Evolutionary conservation across 169 alveolate species (phyloP).

Genomic region (Toxoplasma gondii): DNA sequence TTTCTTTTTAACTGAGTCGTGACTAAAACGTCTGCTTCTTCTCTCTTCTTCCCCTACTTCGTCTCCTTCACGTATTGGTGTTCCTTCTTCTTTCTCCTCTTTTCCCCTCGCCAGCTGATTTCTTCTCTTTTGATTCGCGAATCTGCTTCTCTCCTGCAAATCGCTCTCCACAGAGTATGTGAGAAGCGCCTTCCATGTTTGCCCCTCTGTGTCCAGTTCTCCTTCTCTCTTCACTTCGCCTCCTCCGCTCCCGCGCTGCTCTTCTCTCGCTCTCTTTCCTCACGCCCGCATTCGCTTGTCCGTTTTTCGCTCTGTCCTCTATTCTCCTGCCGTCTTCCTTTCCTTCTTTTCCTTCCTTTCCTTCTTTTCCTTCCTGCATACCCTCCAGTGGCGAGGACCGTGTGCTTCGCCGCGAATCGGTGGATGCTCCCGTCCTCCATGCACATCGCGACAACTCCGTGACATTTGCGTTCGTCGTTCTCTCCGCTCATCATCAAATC

Average conservation of each 20-base stretch:
- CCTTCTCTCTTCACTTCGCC: too few relatives aligned
- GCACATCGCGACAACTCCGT: constrained; percentile 94
- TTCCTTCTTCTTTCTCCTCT: not conserved
- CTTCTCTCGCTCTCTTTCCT: not conserved
- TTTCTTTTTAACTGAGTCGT: too few relatives aligned
- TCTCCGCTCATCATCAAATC: constrained; percentile 93
- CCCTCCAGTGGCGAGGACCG: constrained; percentile 98
- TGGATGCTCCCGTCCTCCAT: constrained; percentile 97
- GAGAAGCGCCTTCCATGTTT: too few relatives aligned
- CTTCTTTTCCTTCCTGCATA: constrained; percentile 59
- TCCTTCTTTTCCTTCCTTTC: not conserved
- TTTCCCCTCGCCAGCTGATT: too few relatives aligned
- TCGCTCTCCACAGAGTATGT: too few relatives aligned
- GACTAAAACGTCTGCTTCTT: too few relatives aligned
- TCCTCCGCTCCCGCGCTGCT: not conserved
- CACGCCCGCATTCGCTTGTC: not conserved
- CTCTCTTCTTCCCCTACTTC: not conserved
- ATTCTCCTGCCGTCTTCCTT: not conserved
- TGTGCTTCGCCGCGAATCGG: constrained; percentile 93
- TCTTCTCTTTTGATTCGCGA: too few relatives aligned
- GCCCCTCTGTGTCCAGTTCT: too few relatives aligned
- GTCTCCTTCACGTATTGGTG: not conserved
- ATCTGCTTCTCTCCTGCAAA: too few relatives aligned
- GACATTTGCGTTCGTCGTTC: constrained; percentile 74
- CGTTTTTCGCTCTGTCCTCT: too few relatives aligned